These are phyloP conservation scores for Xylaria hypoxylon DNA, from an alignment of 2,329 filamentous ascomycete genomes.

Conservation along the genomic window DNA sequence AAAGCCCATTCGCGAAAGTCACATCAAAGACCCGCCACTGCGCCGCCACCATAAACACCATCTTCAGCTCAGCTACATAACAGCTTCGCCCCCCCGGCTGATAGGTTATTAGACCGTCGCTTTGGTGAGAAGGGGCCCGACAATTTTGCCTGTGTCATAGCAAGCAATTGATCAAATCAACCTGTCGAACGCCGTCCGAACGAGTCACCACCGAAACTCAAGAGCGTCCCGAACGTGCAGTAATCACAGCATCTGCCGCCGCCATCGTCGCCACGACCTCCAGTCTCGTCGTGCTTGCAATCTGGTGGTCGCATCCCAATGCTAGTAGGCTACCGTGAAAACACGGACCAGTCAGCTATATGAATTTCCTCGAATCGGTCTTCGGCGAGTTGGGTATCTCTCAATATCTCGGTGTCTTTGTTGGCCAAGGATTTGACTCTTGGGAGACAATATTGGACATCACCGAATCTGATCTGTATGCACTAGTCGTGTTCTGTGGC, in stretches of 20 bases:
- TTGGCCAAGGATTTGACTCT: slow-evolving; percentile 84
- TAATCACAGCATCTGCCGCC: not conserved
- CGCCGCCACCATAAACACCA: slow-evolving; percentile 6
- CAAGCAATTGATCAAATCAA: slow-evolving; percentile 7
- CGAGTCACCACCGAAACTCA: not conserved
- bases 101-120: slow-evolving; percentile 51
- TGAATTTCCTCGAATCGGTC: slow-evolving; percentile 72
- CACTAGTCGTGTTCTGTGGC: slow-evolving; percentile 31
- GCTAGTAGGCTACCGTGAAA: slow-evolving; percentile 34
- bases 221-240: not conserved
- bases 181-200: slow-evolving; percentile 2
- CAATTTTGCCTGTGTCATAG: not conserved
- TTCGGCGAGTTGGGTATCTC: slow-evolving; percentile 81
- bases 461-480: slow-evolving; percentile 84
- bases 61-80: slow-evolving; percentile 30
- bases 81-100: slow-evolving; percentile 25
- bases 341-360: slow-evolving; percentile 53
- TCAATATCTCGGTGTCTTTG: slow-evolving; percentile 79
- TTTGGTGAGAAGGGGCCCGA: slow-evolving; percentile 32
- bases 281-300: slow-evolving; percentile 11
- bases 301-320: slow-evolving; percentile 31
- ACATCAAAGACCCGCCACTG: slow-evolving; percentile 7
- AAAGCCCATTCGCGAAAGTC: slow-evolving; percentile 4
- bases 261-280: slow-evolving; percentile 1
- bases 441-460: slow-evolving; percentile 89